phyloP scores from a whole-genome alignment of 2,329 filamentous ascomycete species.

The Apiospora arundinis region DNA sequence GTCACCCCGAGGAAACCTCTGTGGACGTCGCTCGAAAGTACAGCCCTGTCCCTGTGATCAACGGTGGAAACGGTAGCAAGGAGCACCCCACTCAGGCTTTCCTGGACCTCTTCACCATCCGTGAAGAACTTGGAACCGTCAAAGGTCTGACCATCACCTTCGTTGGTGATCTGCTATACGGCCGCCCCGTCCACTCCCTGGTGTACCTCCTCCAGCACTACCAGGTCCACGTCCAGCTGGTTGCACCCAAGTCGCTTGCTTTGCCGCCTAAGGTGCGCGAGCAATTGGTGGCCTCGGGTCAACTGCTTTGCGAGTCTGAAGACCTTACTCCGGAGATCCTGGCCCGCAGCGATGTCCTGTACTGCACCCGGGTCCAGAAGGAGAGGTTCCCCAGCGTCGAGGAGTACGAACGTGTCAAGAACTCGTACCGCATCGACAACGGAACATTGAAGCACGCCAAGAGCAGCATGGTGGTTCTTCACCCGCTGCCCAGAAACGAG shows the following conservation, averaged over 20 bases:
- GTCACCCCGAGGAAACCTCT: conserved; percentile 84
- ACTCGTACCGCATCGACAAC: conserved; percentile 89
- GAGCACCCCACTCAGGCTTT: conserved; percentile 98
- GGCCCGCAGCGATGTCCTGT: conserved; percentile 86
- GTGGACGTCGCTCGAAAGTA: conserved; percentile 85
- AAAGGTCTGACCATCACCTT: conserved; percentile 97
- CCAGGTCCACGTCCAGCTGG: conserved; percentile 91
- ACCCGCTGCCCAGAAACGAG: conserved; percentile 90
- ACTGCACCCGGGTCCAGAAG: conserved; percentile 96
- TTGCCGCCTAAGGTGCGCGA: conserved; percentile 79
- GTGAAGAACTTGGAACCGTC: conserved; percentile 94
- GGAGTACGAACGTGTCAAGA: conserved; percentile 87
- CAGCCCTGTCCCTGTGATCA: conserved; percentile 91
- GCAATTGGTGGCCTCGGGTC: conserved; percentile 73
- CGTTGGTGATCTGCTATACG: conserved; percentile 89
- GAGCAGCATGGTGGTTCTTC: conserved; percentile 91
- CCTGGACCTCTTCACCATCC: conserved; percentile 97
- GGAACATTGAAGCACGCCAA: conserved; percentile 89
- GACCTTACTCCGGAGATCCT: conserved; percentile 87
- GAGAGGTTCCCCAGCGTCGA: conserved; percentile 86
- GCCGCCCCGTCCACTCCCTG: conserved; percentile 92
- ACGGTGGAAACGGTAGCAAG: conserved; percentile 92
- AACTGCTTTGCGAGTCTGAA: conserved; percentile 77
- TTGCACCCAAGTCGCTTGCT: conserved; percentile 78
- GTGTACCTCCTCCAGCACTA: conserved; percentile 95